phyloP scores from a whole-genome alignment of 2,329 filamentous ascomycete species.

The Fusarium sp. region DNA sequence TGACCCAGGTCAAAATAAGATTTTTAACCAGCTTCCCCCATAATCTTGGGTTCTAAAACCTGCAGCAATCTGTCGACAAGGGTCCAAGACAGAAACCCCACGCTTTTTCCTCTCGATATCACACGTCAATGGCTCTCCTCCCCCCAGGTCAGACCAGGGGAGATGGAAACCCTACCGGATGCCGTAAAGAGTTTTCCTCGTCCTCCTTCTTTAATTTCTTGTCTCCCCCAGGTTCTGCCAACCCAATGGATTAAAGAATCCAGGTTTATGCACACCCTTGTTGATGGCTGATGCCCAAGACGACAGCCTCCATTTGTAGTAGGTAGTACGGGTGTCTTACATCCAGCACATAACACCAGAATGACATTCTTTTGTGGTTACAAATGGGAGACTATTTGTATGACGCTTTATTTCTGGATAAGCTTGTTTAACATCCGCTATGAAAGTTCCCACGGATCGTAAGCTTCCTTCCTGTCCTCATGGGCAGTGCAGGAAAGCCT shows the following conservation, averaged over 20 bases:
- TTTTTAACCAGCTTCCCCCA: slow-evolving; percentile 13
- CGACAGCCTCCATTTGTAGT: slow-evolving; percentile 17
- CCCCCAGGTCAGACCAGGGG: slow-evolving; percentile 17
- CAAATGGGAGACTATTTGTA: background rate
- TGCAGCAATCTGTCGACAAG: slow-evolving; percentile 12
- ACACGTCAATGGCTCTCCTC: slow-evolving; percentile 42
- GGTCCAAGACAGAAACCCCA: slow-evolving; percentile 36
- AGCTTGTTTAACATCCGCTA: background rate
- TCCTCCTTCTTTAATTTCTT: slow-evolving; percentile 15
- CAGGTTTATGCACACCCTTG: slow-evolving; percentile 16
- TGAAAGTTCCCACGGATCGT: slow-evolving; percentile 17
- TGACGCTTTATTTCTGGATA: slow-evolving; percentile 15
- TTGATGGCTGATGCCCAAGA: slow-evolving; percentile 27
- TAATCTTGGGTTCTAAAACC: slow-evolving; percentile 27
- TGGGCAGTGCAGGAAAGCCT: slow-evolving; percentile 15
- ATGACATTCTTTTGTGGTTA: background rate
- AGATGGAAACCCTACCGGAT: background rate
- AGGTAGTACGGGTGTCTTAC: slow-evolving; percentile 3
- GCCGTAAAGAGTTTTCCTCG: slow-evolving; percentile 6
- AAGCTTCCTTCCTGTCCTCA: slow-evolving; percentile 4
- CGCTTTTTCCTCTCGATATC: slow-evolving; percentile 35
- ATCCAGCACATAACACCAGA: slow-evolving; percentile 1
- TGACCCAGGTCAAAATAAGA: background rate
- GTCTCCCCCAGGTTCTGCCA: slow-evolving; percentile 22
- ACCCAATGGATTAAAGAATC: slow-evolving; percentile 19